Conservation (phyloP, 805 yeast species). For the Suhomyces sp. region DNA sequence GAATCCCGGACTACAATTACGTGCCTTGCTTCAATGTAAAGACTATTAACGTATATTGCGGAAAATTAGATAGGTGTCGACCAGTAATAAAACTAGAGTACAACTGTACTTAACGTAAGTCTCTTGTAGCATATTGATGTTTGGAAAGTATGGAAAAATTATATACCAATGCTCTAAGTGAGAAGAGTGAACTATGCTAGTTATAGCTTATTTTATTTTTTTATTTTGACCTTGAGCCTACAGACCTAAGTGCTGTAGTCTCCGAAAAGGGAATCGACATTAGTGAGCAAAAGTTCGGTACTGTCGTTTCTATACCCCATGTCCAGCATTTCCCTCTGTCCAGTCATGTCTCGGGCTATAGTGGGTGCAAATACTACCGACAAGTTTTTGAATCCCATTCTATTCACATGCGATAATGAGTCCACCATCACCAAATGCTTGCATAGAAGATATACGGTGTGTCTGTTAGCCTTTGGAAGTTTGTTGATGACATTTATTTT, state of each 20-base stretch:
- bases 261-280: conserved; percentile 40
- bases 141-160: neutral
- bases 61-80: neutral
- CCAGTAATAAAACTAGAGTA: neutral
- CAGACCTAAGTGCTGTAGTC: neutral
- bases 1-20: neutral
- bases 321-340: conserved; percentile 80
- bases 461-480: conserved; percentile 68
- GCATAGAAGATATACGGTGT: conserved; percentile 53
- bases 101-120: neutral
- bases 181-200: neutral
- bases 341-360: conserved; percentile 70
- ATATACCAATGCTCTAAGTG: neutral
- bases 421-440: conserved; percentile 65
- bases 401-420: conserved; percentile 50
- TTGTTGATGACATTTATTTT: conserved; percentile 38
- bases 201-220: neutral
- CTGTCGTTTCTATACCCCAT: conserved; percentile 77
- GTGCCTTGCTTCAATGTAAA: neutral
- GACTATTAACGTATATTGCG: too few species aligned
- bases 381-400: conserved; percentile 81
- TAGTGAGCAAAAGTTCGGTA: conserved; percentile 65
- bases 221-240: neutral
- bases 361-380: conserved; percentile 96
- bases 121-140: neutral